Conservation (phyloP, 495 filamentous ascomycete species). For the Hyaloscypha hepaticicola region DNA sequence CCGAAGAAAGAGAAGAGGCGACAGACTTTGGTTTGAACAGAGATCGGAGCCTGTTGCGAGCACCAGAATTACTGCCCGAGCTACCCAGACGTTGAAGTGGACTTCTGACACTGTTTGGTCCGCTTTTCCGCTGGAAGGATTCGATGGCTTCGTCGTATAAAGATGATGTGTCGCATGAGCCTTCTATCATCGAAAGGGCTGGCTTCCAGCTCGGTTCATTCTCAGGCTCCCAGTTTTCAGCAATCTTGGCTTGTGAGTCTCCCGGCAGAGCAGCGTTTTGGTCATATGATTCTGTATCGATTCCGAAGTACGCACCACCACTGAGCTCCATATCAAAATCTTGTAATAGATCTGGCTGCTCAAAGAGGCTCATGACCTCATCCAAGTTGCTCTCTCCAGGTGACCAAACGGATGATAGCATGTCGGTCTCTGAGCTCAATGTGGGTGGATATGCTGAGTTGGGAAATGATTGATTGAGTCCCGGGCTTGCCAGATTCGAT, state of each 20-base stretch:
- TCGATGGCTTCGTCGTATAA: neutral
- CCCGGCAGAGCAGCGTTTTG: neutral
- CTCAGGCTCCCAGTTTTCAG: neutral
- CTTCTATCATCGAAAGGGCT: neutral
- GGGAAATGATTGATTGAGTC: neutral
- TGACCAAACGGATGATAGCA: neutral
- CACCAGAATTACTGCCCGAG: neutral
- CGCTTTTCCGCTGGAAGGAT: neutral
- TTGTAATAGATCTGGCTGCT: neutral
- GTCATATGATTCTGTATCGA: neutral
- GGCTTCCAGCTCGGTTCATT: neutral
- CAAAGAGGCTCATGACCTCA: constrained; percentile 7
- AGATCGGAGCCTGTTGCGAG: constrained; percentile 14
- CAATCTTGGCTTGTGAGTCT: neutral
- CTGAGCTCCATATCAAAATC: neutral
- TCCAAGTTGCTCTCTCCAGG: neutral
- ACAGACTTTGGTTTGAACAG: constrained; percentile 17
- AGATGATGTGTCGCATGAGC: neutral
- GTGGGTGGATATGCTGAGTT: neutral
- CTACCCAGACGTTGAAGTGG: constrained; percentile 5
- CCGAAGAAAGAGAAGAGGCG: neutral
- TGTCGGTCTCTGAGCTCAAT: neutral
- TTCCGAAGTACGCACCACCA: constrained; percentile 10
- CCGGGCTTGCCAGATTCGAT: neutral
- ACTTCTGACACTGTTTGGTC: neutral